Evolutionary conservation across 2,329 filamentous ascomycete genomes (phyloP).

Genomic region (Fusarium tricinctum): DNA sequence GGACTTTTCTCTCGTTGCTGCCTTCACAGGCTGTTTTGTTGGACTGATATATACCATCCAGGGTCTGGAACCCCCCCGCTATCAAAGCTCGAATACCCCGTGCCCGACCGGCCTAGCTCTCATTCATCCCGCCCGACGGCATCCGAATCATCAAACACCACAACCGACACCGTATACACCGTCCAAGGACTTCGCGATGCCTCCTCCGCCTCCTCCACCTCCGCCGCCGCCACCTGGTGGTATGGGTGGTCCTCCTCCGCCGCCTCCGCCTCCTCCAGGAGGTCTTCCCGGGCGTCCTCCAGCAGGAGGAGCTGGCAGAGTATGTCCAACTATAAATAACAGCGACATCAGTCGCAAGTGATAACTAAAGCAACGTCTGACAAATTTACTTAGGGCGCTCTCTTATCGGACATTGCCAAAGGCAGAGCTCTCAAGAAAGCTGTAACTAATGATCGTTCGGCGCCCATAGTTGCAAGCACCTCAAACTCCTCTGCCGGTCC

Average conservation of each 20-base stretch:
- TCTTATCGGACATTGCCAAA: slow-evolving; percentile 89
- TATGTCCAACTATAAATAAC: slow-evolving; percentile 58
- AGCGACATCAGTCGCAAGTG: neutral
- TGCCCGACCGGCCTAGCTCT: slow-evolving; percentile 17
- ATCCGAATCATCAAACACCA: slow-evolving; percentile 28
- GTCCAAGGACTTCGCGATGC: slow-evolving; percentile 50
- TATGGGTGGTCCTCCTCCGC: slow-evolving; percentile 15
- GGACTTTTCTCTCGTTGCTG: slow-evolving; percentile 8
- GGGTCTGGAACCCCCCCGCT: slow-evolving; percentile 23
- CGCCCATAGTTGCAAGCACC: slow-evolving; percentile 70
- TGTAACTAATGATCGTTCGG: slow-evolving; percentile 92
- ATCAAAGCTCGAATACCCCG: slow-evolving; percentile 31
- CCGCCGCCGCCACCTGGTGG: slow-evolving; percentile 72
- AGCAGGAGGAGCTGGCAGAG: slow-evolving; percentile 68
- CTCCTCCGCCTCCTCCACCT: slow-evolving; percentile 76
- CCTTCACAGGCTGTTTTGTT: slow-evolving; percentile 1
- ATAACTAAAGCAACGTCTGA: slow-evolving; percentile 8
- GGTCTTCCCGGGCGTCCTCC: slow-evolving; percentile 70
- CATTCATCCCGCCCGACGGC: slow-evolving; percentile 33
- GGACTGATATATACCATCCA: slow-evolving; percentile 16
- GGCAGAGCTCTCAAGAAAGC: slow-evolving; percentile 85
- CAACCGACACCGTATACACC: slow-evolving; percentile 14
- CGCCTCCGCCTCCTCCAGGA: slow-evolving; percentile 54
- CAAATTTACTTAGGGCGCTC: slow-evolving; percentile 75
- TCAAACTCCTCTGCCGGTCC: slow-evolving; percentile 62